Evolutionary conservation across 2,329 filamentous ascomycete species (phyloP).

Genomic region (Diaporthe citrichinensis): DNA sequence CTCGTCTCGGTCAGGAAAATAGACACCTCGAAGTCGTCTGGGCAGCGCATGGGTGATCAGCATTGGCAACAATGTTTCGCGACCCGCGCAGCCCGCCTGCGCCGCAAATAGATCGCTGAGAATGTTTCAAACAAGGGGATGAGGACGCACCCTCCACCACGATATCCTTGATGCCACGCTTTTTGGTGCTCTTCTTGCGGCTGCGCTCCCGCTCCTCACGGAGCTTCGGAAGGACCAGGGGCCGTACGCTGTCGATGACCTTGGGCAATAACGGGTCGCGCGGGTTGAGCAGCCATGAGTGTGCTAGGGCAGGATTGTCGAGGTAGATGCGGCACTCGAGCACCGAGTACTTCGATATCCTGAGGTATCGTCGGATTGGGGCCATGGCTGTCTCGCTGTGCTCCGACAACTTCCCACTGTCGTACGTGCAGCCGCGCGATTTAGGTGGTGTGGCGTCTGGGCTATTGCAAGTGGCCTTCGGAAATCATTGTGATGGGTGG

Average conservation of each 20-base stretch:
- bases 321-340: conserved; percentile 98
- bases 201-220: conserved; percentile 84
- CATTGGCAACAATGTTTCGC: conserved; percentile 2
- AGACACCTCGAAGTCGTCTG: conserved; percentile 95
- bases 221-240: conserved; percentile 89
- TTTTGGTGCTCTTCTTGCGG: conserved; percentile 77
- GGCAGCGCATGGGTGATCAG: conserved; percentile 24
- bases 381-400: conserved; percentile 71
- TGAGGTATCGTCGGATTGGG: conserved; percentile 88
- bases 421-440: background rate
- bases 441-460: background rate
- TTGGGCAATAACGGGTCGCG: conserved; percentile 82
- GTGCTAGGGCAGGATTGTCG: conserved; percentile 86
- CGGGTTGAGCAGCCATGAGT: conserved; percentile 87
- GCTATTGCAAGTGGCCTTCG: background rate
- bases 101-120: conserved; percentile 11
- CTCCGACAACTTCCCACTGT: background rate
- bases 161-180: conserved; percentile 89
- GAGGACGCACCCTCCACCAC: conserved; percentile 76
- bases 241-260: conserved; percentile 87
- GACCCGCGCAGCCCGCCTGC: background rate
- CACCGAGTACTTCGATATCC: conserved; percentile 93
- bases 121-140: conserved; percentile 32
- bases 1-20: conserved; percentile 92
- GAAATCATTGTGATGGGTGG: background rate